Base-by-base conservation (phyloP, 164 flowering plant species). In the Vitis riparia region DNA sequence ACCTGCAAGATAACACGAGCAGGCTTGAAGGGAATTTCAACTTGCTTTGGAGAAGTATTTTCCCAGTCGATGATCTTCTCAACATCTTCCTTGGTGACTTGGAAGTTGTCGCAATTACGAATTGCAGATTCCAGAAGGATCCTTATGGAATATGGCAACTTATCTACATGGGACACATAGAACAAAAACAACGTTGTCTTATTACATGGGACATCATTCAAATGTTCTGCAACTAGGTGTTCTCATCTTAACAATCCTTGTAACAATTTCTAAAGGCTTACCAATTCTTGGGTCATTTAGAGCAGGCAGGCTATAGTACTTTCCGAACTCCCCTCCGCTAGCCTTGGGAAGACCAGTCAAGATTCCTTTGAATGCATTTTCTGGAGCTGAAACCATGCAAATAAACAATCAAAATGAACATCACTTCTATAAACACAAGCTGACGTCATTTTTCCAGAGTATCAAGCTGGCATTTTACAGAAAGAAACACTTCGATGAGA, bases 51-150 rank as follows among this genome's bases (percentile, higher is more conserved):
- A 12, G 93, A 70, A 62, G 88, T 77, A 17, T 87, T 90, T 78
- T 88, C 91, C 98, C 97, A 94, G 63, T 94, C 97, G 62, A 92
- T 86, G 55, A 94, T 94, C 78, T 94, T 94, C 87, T 92, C 97
- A 55, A 94, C 94, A 81, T 92, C 98, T 57, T 83, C 91, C 79
- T 85, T 78, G 0, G 74, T 92, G 9, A 94, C 97, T 85, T 94
- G 98, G 74, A 94, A 94, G 74, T 91, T 87, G 70, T 94, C 98
- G 79, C 97, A 94, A 61, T 93, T 93, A 55, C 97, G 88, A 66
- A 93, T 88, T 2, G 98, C 98, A 53, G 96, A 90, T 69, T 93
- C 95, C 13, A 93, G 91, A 65, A 90, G 88, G 70, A 93, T 91
- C 69, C 84, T 84, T 63, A 93, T 89, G 13, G 97, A 90, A 76